Conservation (phyloP, 805 yeast genomes). For the Ascoidea rubescens region DNA sequence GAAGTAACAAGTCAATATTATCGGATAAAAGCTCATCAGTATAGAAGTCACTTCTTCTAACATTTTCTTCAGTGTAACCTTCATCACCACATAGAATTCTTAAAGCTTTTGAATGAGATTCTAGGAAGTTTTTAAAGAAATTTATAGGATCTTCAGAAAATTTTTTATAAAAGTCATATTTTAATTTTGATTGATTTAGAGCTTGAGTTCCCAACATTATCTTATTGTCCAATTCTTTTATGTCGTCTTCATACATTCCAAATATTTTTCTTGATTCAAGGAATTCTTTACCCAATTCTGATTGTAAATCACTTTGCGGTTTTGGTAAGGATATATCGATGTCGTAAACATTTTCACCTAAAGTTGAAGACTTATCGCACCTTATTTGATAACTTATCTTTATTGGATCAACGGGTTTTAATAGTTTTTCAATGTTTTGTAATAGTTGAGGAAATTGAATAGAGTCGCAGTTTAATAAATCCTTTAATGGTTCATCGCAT, state of each 20-base stretch:
- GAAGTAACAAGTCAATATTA: conserved; percentile 63
- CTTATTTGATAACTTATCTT: conserved; percentile 59
- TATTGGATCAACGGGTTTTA: conserved; percentile 71
- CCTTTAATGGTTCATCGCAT: conserved; percentile 32
- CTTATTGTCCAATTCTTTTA: conserved; percentile 29
- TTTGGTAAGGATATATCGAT: conserved; percentile 40
- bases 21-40: conserved; percentile 67
- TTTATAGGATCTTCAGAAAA: conserved; percentile 66
- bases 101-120: conserved; percentile 71
- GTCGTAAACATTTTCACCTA: conserved; percentile 74
- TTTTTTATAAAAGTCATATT: conserved; percentile 66
- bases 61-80: conserved; percentile 78
- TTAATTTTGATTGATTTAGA: conserved; percentile 38
- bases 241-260: conserved; percentile 24
- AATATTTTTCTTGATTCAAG: conserved; percentile 20
- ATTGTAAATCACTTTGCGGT: conserved; percentile 20
- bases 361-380: conserved; percentile 63
- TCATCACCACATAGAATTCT: conserved; percentile 83
- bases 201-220: conserved; percentile 33
- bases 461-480: conserved; percentile 27
- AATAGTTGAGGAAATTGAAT: conserved; percentile 53
- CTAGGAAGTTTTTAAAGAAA: conserved; percentile 60
- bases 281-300: conserved; percentile 18
- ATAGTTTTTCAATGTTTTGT: conserved; percentile 51
- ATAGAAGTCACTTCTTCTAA: conserved; percentile 73